Conservation (phyloP, 2,329 filamentous ascomycete genomes). For the Ophiostoma sp. region DNA sequence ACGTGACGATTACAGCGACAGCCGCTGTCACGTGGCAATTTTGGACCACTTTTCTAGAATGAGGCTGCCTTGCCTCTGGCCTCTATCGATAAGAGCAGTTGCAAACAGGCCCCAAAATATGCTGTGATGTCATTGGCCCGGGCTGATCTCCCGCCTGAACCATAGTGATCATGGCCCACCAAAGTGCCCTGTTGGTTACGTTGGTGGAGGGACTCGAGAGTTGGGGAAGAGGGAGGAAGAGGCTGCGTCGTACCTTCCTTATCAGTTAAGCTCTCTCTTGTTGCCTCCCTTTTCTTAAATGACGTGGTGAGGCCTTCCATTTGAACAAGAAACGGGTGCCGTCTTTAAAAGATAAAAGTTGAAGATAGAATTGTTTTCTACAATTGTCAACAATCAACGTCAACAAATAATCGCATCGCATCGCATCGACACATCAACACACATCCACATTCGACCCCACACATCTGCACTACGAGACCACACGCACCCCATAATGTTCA, state of each 20-base stretch:
- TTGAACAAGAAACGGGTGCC: not conserved
- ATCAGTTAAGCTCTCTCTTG: not conserved
- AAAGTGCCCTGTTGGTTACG: not conserved
- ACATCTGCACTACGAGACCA: not conserved
- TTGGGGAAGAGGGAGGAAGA: not conserved
- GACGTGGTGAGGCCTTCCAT: not conserved
- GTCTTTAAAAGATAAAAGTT: not conserved
- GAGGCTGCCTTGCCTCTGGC: not conserved
- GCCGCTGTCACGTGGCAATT: not conserved
- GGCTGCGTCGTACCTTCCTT: not conserved
- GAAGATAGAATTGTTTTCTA: not conserved
- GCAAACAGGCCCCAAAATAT: not conserved
- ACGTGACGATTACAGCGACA: constrained; percentile 23
- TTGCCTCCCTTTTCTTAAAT: not conserved
- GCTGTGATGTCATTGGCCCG: constrained; percentile 26
- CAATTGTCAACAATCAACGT: not conserved
- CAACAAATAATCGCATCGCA: not conserved
- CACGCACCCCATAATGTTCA: not conserved
- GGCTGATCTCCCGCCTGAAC: not conserved
- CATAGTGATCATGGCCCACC: not conserved
- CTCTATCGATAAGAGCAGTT: constrained; percentile 18
- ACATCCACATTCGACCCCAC: not conserved
- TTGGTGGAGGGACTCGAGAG: not conserved
- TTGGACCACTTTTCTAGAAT: not conserved
- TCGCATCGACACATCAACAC: not conserved